Evolutionary conservation across 75 land plant genomes (phyloP).

Genomic region (Larix kaempferi): DNA sequence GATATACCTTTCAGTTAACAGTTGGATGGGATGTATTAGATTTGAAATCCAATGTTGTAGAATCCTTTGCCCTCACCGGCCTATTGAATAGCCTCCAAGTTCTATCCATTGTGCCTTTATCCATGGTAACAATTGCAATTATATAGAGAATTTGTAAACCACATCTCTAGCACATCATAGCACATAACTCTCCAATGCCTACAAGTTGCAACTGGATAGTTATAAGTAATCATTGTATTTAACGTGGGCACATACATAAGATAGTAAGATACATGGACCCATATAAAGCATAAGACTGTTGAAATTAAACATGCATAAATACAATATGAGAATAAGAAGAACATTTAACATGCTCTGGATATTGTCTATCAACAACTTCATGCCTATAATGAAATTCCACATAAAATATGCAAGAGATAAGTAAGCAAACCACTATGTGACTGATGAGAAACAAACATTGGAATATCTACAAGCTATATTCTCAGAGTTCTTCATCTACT

Average conservation of each 20-base stretch:
- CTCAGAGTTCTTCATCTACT: constrained; percentile 96
- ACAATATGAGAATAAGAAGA: not conserved
- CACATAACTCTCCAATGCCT: constrained; percentile 96
- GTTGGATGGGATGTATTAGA: no score
- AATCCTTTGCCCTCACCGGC: no score
- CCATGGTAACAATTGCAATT: no score
- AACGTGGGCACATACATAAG: no score
- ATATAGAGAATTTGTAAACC: no score
- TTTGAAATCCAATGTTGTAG: no score
- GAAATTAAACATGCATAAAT: not conserved
- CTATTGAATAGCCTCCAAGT: no score
- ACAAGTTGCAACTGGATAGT: constrained; percentile 1
- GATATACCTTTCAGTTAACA: constrained; percentile 66
- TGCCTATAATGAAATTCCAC: not conserved
- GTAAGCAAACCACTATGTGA: not conserved
- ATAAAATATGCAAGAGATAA: not conserved
- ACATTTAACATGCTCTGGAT: not conserved
- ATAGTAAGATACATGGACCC: not conserved
- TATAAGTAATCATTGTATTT: not conserved
- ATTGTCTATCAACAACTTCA: not conserved
- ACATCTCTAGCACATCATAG: constrained; percentile 95
- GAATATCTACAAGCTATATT: constrained; percentile 92
- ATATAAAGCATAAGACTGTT: not conserved
- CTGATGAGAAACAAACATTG: not conserved
- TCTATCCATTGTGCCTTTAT: no score